A percentile compares a stretch with the other conserved stretches of the same genome.
These are phyloP conservation scores for Aspergillus carbonarius DNA, from an alignment of 2,329 filamentous ascomycete genomes.

Conservation along the genomic window DNA sequence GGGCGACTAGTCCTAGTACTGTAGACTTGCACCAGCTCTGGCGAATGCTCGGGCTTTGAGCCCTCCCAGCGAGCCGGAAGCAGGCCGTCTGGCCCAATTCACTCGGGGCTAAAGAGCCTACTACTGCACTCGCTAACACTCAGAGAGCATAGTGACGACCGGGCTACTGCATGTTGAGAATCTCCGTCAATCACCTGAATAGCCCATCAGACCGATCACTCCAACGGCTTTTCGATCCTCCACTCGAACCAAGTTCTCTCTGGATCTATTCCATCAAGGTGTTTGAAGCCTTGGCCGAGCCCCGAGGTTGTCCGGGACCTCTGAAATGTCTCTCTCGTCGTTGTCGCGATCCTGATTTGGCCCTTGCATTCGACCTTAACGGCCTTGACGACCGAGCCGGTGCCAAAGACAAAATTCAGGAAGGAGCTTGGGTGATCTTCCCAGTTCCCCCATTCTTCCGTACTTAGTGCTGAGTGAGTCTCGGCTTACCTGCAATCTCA, in stretches of 20 bases:
- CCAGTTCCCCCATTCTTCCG: not conserved
- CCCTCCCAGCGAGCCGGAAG: not conserved
- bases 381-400: not conserved
- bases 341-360: not conserved
- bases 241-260: not conserved
- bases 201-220: conserved; percentile 6
- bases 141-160: conserved; percentile 5
- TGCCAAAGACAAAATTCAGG: not conserved
- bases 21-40: not conserved
- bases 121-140: conserved; percentile 5
- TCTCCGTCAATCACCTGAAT: not conserved
- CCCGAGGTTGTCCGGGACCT: not conserved
- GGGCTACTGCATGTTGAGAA: conserved; percentile 10
- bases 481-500: not conserved
- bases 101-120: not conserved
- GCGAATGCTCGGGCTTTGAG: not conserved
- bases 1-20: not conserved
- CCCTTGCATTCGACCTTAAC: not conserved
- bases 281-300: not conserved
- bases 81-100: not conserved
- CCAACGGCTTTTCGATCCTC: conserved; percentile 8
- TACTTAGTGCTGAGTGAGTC: not conserved
- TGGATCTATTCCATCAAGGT: no score
- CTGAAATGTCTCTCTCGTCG: not conserved
- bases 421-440: not conserved